These are phyloP conservation scores for Prunus davidiana DNA, from an alignment of 306 rosid genomes.

Conservation along the genomic window DNA sequence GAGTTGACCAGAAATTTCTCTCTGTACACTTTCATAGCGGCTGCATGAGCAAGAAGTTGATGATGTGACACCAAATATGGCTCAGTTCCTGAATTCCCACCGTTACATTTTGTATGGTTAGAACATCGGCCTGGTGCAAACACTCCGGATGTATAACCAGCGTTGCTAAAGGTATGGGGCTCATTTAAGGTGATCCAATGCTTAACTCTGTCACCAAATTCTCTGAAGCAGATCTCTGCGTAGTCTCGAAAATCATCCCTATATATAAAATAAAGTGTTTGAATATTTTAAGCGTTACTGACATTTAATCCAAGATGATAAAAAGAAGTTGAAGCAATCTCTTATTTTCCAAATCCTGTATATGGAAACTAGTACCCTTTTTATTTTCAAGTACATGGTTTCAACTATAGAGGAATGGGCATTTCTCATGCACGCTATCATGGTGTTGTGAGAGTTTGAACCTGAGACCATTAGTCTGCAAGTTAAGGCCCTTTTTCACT, in stretches of 20 bases:
- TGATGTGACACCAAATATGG: constrained; percentile 54
- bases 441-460: too few relatives aligned
- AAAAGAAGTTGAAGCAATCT: too few relatives aligned
- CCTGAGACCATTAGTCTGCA: too few relatives aligned
- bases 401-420: too few relatives aligned
- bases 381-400: too few relatives aligned
- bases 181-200: constrained; percentile 68
- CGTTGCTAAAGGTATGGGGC: constrained; percentile 35
- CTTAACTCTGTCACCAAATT: constrained; percentile 72
- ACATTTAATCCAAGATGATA: too few relatives aligned
- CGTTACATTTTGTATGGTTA: constrained; percentile 36
- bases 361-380: too few relatives aligned
- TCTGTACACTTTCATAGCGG: constrained; percentile 47
- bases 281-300: background rate
- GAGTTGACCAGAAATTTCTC: constrained; percentile 42
- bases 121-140: constrained; percentile 57
- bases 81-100: constrained; percentile 49
- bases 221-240: constrained; percentile 59
- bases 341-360: too few relatives aligned
- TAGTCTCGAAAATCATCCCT: constrained; percentile 50
- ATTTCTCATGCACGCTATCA: too few relatives aligned
- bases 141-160: constrained; percentile 36
- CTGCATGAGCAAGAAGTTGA: constrained; percentile 60
- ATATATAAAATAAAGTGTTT: background rate
- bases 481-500: too few relatives aligned